Base-by-base conservation (phyloP, 1,284 basidiomycete species). In the Pseudozyma thailandica region DNA sequence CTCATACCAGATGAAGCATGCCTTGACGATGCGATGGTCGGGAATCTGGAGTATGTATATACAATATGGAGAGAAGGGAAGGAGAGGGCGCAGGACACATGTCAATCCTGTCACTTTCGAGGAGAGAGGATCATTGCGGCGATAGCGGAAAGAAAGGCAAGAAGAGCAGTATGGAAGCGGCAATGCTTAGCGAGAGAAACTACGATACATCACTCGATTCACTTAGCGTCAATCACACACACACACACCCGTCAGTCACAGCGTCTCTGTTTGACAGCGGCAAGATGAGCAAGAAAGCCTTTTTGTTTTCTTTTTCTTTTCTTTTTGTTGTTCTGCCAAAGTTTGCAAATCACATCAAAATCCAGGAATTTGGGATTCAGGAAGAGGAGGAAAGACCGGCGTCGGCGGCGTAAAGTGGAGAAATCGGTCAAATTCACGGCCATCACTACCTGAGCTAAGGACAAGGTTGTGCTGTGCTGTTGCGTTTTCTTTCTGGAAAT, bases 341-440 rank as follows among this genome's bases (percentile, higher is more conserved):
- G 35, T 50, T 54, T 41, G 25, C 35, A 44, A 26, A 42, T 26
- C n/a, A n/a, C n/a, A n/a, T n/a, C n/a, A n/a, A n/a, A n/a, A n/a
- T n/a, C n/a, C 26, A 50, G 48, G 31, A 21, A 18, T 44, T 44
- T 43, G 18, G 41, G 10, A 23, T 23, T 7, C 1, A 23, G 28
- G 16, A n/a, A n/a, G 31, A 16, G 26, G 6, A 35, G 4, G 28
- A 6, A 26, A 20, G n/a, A 30, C 13, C 10, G 21, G 7, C 16
- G 8, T 30, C 59, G 59, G 52, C 60, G 60, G 60, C 49, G 44
- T 35, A 63, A 52, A 56, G 53, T 56, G 60, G 60, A 63, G 60
- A 63, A 52, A 56, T 25, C 53, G 53, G 53, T 20, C 27, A 56
- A 56, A 51, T 47, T 6, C 27, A 20, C 10, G 28, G 38, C 25